Evolutionary conservation across 1,284 basidiomycete genomes (phyloP).

Genomic region (Pterula multifida): DNA sequence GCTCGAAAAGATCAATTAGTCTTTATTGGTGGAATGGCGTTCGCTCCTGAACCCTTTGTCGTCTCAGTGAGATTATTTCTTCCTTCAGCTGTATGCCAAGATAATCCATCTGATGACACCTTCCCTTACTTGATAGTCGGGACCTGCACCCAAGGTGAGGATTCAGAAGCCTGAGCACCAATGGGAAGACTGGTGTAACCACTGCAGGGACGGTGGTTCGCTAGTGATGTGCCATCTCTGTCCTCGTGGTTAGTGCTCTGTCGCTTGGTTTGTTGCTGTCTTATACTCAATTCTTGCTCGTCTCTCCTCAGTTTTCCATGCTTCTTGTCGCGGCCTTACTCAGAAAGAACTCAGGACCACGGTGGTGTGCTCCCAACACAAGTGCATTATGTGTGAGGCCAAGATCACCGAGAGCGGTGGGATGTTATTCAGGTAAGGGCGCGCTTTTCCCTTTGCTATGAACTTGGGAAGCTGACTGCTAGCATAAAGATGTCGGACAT

Average conservation of each 20-base stretch:
- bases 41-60: slow-evolving; percentile 8
- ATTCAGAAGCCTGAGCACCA: slow-evolving; percentile 23
- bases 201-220: slow-evolving; percentile 47
- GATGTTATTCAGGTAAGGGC: slow-evolving; percentile 34
- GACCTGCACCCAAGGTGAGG: slow-evolving; percentile 16
- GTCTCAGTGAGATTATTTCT: background rate
- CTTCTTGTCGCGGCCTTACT: slow-evolving; percentile 28
- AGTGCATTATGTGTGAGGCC: slow-evolving; percentile 29
- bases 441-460: background rate
- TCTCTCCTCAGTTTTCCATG: slow-evolving; percentile 35
- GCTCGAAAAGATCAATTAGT: slow-evolving; percentile 26
- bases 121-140: background rate
- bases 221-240: slow-evolving; percentile 34
- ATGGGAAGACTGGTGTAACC: slow-evolving; percentile 43
- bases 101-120: too few species aligned
- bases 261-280: background rate
- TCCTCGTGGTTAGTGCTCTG: slow-evolving; percentile 32
- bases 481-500: slow-evolving; percentile 38
- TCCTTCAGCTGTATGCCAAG: background rate
- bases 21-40: slow-evolving; percentile 32
- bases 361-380: slow-evolving; percentile 37
- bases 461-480: background rate
- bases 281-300: slow-evolving; percentile 3
- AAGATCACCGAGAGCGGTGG: slow-evolving; percentile 33
- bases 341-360: slow-evolving; percentile 15